Conservation (phyloP, 2,329 filamentous ascomycete species). For the Nothophoma quercina region DNA sequence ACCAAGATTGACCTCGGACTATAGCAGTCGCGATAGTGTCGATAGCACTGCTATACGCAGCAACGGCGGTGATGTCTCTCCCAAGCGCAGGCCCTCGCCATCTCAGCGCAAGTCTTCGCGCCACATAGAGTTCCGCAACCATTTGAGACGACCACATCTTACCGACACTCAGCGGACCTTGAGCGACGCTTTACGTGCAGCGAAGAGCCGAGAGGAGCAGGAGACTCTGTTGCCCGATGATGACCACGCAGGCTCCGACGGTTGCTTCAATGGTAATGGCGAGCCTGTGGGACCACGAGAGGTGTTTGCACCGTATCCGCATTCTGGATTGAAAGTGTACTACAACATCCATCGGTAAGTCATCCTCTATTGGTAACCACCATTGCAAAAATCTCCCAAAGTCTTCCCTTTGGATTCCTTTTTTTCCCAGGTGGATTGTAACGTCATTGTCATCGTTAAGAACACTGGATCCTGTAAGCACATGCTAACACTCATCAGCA, state of each 20-base stretch:
- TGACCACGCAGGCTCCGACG: conserved; percentile 55
- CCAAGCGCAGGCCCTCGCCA: conserved; percentile 26
- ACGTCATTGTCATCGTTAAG: background rate
- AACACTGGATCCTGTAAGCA: background rate
- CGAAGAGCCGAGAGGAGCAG: conserved; percentile 57
- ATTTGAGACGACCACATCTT: conserved; percentile 43
- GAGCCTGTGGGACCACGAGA: conserved; percentile 47
- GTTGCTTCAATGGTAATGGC: conserved; percentile 51
- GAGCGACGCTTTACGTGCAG: conserved; percentile 49
- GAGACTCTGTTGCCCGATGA: conserved; percentile 57
- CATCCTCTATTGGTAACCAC: no score
- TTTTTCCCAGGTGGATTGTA: no score
- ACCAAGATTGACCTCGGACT: conserved; percentile 24
- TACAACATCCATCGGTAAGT: conserved; percentile 73
- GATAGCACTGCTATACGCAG: conserved; percentile 30
- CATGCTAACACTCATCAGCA: conserved; percentile 32
- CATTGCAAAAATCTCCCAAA: no score
- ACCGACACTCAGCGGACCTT: conserved; percentile 43
- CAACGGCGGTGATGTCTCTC: conserved; percentile 32
- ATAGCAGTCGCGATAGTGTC: conserved; percentile 25
- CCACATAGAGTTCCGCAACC: conserved; percentile 45
- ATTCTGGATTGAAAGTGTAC: conserved; percentile 74
- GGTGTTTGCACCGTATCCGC: conserved; percentile 60
- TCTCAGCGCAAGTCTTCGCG: conserved; percentile 26
- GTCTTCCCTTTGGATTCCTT: no score